Evolutionary conservation across 371 early-diverging fungal genomes (phyloP).

Genomic region (Apophysomyces variabilis): DNA sequence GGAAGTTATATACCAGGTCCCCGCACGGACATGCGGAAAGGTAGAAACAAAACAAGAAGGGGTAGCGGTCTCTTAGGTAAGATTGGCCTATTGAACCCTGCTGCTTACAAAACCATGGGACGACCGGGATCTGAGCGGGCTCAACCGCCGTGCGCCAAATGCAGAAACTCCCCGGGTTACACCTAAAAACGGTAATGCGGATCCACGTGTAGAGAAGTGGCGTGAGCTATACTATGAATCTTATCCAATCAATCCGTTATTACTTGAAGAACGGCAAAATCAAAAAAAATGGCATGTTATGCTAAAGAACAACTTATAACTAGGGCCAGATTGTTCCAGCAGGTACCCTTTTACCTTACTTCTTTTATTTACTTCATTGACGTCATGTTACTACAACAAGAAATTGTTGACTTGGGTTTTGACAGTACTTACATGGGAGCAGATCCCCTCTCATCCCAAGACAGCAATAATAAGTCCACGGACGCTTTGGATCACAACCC

Average conservation of each 20-base stretch:
- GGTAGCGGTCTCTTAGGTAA: not conserved
- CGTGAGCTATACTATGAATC: constrained; percentile 9
- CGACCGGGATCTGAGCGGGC: constrained; percentile 5
- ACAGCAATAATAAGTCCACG: not conserved
- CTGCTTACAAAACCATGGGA: not conserved
- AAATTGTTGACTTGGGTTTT: not conserved
- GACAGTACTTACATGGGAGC: not conserved
- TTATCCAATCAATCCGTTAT: constrained; percentile 1
- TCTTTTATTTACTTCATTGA: not conserved
- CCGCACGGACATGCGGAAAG: too few relatives aligned
- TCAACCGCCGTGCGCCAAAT: not conserved
- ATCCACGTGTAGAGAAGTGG: constrained; percentile 12
- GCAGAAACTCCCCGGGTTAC: not conserved
- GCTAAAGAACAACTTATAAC: constrained; percentile 1
- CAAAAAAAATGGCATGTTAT: constrained; percentile 5
- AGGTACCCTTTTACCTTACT: not conserved
- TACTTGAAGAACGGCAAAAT: not conserved
- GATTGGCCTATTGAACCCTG: constrained; percentile 1
- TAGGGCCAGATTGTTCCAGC: not conserved
- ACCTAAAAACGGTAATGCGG: constrained; percentile 7
- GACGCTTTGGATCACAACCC: not conserved
- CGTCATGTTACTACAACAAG: constrained; percentile 2
- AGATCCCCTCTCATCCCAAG: not conserved
- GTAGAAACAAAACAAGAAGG: not conserved
- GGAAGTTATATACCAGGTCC: not conserved